phyloP scores from a whole-genome alignment of 257 asterid genomes.

The Solanum gracilifrons region DNA sequence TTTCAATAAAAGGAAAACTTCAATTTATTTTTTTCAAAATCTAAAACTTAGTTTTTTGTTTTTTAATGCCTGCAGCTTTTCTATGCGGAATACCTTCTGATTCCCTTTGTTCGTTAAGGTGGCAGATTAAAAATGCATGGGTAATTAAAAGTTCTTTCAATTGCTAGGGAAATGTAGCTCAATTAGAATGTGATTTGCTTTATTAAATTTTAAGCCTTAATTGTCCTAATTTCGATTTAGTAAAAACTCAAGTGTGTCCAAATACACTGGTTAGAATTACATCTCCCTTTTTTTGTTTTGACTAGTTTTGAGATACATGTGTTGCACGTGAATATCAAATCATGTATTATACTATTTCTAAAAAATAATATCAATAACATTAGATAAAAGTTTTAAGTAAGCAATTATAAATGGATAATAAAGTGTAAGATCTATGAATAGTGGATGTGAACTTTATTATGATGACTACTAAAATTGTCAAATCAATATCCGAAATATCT shows the following conservation, averaged over 20 bases:
- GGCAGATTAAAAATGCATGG: not conserved
- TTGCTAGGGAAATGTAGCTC: not conserved
- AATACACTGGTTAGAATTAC: not conserved
- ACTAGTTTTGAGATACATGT: not conserved
- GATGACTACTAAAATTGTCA: no score
- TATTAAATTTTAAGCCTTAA: not conserved
- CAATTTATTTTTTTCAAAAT: not conserved
- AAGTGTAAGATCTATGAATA: no score
- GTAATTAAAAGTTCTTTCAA: not conserved
- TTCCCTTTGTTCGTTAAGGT: conserved; percentile 7
- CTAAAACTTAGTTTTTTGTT: not conserved
- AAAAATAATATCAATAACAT: no score
- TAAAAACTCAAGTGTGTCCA: not conserved
- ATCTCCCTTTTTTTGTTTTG: not conserved
- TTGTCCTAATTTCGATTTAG: not conserved
- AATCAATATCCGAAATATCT: no score
- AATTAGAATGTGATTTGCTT: not conserved
- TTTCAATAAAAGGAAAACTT: not conserved
- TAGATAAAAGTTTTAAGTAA: no score
- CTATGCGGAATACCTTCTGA: conserved; percentile 7
- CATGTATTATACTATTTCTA: not conserved
- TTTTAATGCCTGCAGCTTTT: not conserved
- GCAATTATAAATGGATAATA: no score
- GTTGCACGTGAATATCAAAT: not conserved
- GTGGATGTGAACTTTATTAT: no score